These are phyloP conservation scores for Starmerella bacillaris DNA, from an alignment of 805 yeast species.

Conservation along the genomic window DNA sequence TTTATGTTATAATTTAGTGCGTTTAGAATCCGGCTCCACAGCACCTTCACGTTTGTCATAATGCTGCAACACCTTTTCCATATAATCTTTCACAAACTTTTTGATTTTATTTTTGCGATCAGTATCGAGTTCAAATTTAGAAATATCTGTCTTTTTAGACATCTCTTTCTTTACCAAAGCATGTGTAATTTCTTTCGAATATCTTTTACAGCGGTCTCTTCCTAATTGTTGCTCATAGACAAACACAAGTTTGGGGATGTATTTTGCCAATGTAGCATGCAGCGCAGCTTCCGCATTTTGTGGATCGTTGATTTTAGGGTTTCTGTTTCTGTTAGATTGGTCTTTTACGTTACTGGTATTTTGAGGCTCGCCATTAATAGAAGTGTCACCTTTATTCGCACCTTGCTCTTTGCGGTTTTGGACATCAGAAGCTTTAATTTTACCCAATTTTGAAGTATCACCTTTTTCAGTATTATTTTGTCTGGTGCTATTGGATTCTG, in stretches of 20 bases:
- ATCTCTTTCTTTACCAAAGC: slow-evolving; percentile 47
- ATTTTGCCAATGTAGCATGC: slow-evolving; percentile 42
- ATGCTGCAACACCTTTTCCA: slow-evolving; percentile 16
- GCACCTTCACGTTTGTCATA: slow-evolving; percentile 2
- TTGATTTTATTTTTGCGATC: slow-evolving; percentile 55
- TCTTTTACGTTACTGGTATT: too few species aligned
- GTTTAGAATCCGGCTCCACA: background rate
- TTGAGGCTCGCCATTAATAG: too few species aligned
- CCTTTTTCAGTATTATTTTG: too few species aligned
- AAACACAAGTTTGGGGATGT: slow-evolving; percentile 63
- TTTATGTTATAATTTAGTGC: too few species aligned
- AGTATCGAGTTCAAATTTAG: slow-evolving; percentile 38
- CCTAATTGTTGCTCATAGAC: slow-evolving; percentile 50
- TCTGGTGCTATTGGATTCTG: background rate
- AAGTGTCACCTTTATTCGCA: too few species aligned
- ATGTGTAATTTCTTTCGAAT: slow-evolving; percentile 64
- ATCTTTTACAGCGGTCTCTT: slow-evolving; percentile 51
- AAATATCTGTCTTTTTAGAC: slow-evolving; percentile 2
- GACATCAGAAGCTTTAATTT: too few species aligned
- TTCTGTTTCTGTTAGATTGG: too few species aligned
- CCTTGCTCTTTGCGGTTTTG: too few species aligned
- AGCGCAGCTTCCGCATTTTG: slow-evolving; percentile 7
- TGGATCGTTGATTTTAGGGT: too few species aligned
- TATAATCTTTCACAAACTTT: slow-evolving; percentile 32
- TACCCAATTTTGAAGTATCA: too few species aligned